phyloP scores from a whole-genome alignment of 768 basidiomycete species.

The Leccinum arenicola region DNA sequence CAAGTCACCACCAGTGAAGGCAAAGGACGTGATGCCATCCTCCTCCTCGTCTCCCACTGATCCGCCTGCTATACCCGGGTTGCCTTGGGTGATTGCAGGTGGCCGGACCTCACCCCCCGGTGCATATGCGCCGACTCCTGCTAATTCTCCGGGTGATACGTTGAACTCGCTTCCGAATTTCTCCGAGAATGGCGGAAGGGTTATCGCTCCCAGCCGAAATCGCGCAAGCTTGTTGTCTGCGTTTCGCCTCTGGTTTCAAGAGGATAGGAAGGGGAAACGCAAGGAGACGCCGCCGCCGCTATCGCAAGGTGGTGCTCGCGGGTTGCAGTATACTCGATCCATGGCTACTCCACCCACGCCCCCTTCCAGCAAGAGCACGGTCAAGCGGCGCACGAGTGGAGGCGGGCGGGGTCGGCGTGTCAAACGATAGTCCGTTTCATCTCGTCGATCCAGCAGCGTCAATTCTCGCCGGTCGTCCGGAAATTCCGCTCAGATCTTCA shows the following conservation, averaged over 20 bases:
- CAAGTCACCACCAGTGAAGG: slow-evolving; percentile 65
- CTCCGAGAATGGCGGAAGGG: slow-evolving; percentile 33
- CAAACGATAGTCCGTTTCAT: slow-evolving; percentile 72
- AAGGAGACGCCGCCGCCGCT: slow-evolving; percentile 42
- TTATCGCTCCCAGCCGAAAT: slow-evolving; percentile 46
- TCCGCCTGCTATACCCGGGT: slow-evolving; percentile 42
- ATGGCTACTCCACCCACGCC: slow-evolving; percentile 26
- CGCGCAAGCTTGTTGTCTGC: slow-evolving; percentile 80
- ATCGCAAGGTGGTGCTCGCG: slow-evolving; percentile 20
- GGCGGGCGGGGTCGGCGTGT: slow-evolving; percentile 48
- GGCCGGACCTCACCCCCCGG: slow-evolving; percentile 37
- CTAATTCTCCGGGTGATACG: slow-evolving; percentile 52
- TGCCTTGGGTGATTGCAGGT: slow-evolving; percentile 73
- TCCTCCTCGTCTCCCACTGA: slow-evolving; percentile 53
- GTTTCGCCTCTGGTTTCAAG: slow-evolving; percentile 90
- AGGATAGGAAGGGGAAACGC: slow-evolving; percentile 85
- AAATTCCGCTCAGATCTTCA: slow-evolving; percentile 42
- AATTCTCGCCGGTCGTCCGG: slow-evolving; percentile 76
- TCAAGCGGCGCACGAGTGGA: slow-evolving; percentile 53
- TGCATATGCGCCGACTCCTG: slow-evolving; percentile 42
- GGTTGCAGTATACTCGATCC: slow-evolving; percentile 27
- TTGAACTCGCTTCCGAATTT: slow-evolving; percentile 47
- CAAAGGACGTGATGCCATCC: slow-evolving; percentile 41
- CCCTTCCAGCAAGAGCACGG: slow-evolving; percentile 33
- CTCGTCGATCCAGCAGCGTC: slow-evolving; percentile 86